phyloP scores from a whole-genome alignment of 2,329 filamentous ascomycete genomes.

The Xylariomycetidae sp. region DNA sequence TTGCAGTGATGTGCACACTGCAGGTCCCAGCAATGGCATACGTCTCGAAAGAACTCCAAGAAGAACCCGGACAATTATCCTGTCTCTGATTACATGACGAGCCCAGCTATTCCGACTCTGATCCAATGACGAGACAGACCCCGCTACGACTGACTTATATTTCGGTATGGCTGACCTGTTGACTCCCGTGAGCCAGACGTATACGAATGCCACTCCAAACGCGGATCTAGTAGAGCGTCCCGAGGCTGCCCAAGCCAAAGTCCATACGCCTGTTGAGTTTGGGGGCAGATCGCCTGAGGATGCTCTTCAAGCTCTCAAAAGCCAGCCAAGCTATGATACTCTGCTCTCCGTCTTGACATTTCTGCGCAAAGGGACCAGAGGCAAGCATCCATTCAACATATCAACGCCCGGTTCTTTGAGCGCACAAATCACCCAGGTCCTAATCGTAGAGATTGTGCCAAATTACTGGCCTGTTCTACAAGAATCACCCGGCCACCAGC shows the following conservation, averaged over 20 bases:
- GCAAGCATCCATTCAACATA: conserved; percentile 46
- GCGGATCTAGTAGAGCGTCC: conserved; percentile 35
- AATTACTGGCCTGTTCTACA: conserved; percentile 73
- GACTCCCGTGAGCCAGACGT: conserved; percentile 49
- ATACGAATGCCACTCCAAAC: conserved; percentile 34
- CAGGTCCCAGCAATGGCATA: too few relatives aligned
- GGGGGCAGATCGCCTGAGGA: conserved; percentile 37
- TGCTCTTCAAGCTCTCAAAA: conserved; percentile 55
- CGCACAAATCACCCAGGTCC: conserved; percentile 68
- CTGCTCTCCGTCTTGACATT: conserved; percentile 50
- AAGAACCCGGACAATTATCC: too few relatives aligned
- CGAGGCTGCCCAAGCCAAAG: conserved; percentile 15
- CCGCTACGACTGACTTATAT: too few relatives aligned
- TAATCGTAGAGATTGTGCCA: conserved; percentile 71
- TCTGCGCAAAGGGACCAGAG: conserved; percentile 33
- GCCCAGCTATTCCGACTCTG: too few relatives aligned
- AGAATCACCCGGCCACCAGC: conserved; percentile 30
- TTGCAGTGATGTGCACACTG: too few relatives aligned
- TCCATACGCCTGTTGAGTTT: conserved; percentile 13
- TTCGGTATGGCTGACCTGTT: conserved; percentile 56
- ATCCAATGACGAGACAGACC: too few relatives aligned
- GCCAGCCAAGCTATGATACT: conserved; percentile 56
- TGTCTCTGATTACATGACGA: too few relatives aligned
- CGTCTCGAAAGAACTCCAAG: too few relatives aligned
- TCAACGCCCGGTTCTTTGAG: conserved; percentile 59